These are phyloP conservation scores for Hyphopichia khmerensis DNA, from an alignment of 1,139 yeast genomes.

Conservation along the genomic window DNA sequence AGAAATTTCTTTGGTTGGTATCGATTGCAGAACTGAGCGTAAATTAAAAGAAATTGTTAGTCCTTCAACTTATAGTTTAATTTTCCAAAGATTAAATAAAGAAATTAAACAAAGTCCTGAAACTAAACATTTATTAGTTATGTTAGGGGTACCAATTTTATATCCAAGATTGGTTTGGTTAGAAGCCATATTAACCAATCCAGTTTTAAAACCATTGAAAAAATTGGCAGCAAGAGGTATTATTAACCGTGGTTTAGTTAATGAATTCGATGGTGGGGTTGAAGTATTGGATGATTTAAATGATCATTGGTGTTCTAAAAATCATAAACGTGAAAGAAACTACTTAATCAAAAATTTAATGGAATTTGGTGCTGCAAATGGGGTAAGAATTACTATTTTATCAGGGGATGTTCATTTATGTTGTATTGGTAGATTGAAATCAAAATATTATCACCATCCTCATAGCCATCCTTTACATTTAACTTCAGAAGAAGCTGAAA, in stretches of 20 bases:
- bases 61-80: slow-evolving; percentile 51
- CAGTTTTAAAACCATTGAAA: slow-evolving; percentile 62
- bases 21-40: slow-evolving; percentile 94
- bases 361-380: slow-evolving; percentile 59
- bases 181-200: slow-evolving; percentile 68
- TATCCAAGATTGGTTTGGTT: slow-evolving; percentile 93
- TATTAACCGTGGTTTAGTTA: slow-evolving; percentile 67
- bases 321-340: slow-evolving; percentile 81
- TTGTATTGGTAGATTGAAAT: slow-evolving; percentile 74
- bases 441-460: slow-evolving; percentile 53
- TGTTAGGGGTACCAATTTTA: slow-evolving; percentile 92
- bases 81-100: slow-evolving; percentile 57
- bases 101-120: slow-evolving; percentile 54
- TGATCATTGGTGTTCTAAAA: slow-evolving; percentile 93
- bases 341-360: slow-evolving; percentile 54
- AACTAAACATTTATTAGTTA: slow-evolving; percentile 71
- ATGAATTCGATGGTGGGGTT: slow-evolving; percentile 87
- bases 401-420: slow-evolving; percentile 94
- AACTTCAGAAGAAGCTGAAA: slow-evolving; percentile 18
- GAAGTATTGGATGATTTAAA: slow-evolving; percentile 90
- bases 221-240: slow-evolving; percentile 68
- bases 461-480: slow-evolving; percentile 24
- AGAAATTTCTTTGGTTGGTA: slow-evolving; percentile 67
- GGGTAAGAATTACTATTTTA: slow-evolving; percentile 76
- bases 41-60: slow-evolving; percentile 58